Conservation (phyloP, 1,284 basidiomycete genomes). For the Rhodotorula sp. region DNA sequence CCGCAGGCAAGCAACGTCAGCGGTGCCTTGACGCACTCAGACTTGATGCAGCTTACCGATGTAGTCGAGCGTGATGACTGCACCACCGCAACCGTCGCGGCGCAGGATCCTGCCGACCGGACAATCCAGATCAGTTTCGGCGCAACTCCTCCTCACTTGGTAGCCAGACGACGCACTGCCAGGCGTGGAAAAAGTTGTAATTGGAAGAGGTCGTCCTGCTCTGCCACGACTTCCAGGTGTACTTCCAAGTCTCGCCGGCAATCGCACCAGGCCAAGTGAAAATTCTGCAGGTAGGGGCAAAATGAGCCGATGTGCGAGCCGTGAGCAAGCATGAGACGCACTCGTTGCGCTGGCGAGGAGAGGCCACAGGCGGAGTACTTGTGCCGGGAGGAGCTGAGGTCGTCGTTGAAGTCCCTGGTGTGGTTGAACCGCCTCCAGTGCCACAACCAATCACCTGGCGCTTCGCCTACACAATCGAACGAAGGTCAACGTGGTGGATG, state of each 20-base stretch:
- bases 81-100: constrained; percentile 31
- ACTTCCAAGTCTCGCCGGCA: constrained; percentile 32
- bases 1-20: background rate
- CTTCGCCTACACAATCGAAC: constrained; percentile 5
- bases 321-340: background rate
- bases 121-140: background rate
- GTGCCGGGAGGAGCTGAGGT: background rate
- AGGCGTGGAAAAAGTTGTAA: constrained; percentile 26
- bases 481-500: background rate
- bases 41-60: background rate
- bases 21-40: background rate
- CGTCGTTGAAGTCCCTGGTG: background rate
- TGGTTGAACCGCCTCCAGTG: background rate
- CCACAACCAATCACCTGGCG: constrained; percentile 14
- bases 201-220: constrained; percentile 1
- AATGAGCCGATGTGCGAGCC: too few relatives aligned
- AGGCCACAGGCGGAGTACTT: constrained; percentile 1
- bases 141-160: background rate
- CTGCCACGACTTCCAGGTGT: constrained; percentile 40
- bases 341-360: constrained; percentile 36
- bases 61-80: constrained; percentile 36
- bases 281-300: background rate
- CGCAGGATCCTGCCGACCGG: constrained; percentile 11
- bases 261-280: constrained; percentile 38
- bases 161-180: constrained; percentile 20